phyloP scores from a whole-genome alignment of 345 rosid species.

The Salix dunnii region DNA sequence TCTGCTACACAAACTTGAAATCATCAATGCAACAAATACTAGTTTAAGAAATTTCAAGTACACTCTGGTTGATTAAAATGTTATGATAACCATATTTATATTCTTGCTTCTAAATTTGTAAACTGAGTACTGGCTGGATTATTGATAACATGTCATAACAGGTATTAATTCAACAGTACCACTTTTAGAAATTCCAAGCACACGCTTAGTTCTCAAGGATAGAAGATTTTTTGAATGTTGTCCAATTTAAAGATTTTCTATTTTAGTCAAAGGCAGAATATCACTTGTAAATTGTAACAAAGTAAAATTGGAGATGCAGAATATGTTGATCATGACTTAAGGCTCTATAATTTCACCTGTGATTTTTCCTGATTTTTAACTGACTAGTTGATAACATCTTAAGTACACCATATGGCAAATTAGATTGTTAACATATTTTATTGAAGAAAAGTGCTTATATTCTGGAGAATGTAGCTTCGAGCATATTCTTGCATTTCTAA shows the following conservation, averaged over 20 bases:
- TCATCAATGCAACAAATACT: background rate
- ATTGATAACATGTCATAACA: background rate
- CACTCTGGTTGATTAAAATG: background rate
- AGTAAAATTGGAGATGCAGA: background rate
- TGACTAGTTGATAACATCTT: background rate
- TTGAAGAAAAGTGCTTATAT: background rate
- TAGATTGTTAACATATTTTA: background rate
- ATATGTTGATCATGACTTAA: background rate
- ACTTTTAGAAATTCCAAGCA: background rate
- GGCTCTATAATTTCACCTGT: background rate
- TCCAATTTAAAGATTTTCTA: background rate
- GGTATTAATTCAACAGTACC: background rate
- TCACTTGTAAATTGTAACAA: background rate
- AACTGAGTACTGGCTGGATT: background rate
- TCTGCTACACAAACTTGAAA: background rate
- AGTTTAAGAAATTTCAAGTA: background rate
- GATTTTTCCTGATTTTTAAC: background rate
- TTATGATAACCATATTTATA: background rate
- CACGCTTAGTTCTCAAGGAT: background rate
- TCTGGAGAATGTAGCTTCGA: background rate
- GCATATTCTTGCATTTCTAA: background rate
- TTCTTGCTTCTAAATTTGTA: background rate
- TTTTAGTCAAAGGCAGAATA: background rate
- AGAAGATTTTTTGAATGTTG: background rate
- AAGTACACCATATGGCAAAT: background rate